Conservation (phyloP, 169 alveolate genomes). For the Plasmodium blacklocki region DNA sequence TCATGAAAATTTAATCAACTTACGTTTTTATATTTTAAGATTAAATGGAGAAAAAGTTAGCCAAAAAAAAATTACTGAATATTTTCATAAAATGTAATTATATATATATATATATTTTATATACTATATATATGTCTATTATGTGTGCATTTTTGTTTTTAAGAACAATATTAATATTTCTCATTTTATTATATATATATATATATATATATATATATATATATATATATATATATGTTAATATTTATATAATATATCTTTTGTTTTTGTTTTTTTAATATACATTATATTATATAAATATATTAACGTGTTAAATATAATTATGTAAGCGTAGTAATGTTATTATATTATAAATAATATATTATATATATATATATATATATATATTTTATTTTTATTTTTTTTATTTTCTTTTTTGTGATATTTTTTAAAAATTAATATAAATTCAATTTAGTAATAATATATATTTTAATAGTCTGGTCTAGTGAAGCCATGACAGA, state of each 20-base stretch:
- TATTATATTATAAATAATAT: neutral
- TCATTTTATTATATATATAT: neutral
- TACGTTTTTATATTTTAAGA: constrained; percentile 59
- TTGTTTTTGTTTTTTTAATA: no score
- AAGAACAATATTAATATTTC: neutral
- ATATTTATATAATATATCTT: neutral
- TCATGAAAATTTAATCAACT: constrained; percentile 50
- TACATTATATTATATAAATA: no score
- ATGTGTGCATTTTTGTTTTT: no score
- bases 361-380: neutral
- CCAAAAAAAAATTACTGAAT: constrained; percentile 71
- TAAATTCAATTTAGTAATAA: constrained; percentile 70
- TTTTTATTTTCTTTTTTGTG: neutral
- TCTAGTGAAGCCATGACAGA: constrained; percentile 91
- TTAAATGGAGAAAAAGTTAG: constrained; percentile 57
- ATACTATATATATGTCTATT: no score
- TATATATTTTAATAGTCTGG: constrained; percentile 90
- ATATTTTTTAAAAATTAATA: constrained; percentile 20
- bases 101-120: no score
- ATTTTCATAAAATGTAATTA: constrained; percentile 49
- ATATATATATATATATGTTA: constrained; percentile 9
- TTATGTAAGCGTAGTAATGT: neutral
- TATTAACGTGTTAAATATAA: neutral
- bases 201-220: neutral
- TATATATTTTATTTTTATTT: constrained; percentile 1